These are phyloP conservation scores for Lophiotrema nucula DNA, from an alignment of 495 filamentous ascomycete genomes.

Conservation along the genomic window DNA sequence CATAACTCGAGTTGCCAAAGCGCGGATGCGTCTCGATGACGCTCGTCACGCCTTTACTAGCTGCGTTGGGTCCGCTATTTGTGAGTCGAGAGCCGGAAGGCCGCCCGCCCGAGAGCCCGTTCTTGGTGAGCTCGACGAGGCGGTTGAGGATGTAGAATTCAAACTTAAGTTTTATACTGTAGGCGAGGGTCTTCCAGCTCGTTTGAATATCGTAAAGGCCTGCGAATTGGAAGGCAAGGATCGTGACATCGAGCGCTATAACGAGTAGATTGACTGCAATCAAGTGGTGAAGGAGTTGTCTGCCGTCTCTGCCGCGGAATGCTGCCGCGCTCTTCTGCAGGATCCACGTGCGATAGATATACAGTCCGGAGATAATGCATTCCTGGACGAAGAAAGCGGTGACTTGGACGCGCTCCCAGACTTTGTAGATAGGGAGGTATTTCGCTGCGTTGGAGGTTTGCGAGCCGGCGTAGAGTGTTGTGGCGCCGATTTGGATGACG, in stretches of 20 bases:
- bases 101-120: not conserved
- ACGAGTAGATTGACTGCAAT: slow-evolving; percentile 27
- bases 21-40: too few species aligned
- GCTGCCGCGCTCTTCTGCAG: not conserved
- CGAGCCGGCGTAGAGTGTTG: not conserved
- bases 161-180: slow-evolving; percentile 30
- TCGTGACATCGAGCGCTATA: slow-evolving; percentile 24
- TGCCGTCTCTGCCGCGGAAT: not conserved
- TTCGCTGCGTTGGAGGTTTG: not conserved
- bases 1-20: not conserved
- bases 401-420: slow-evolving; percentile 8
- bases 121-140: slow-evolving; percentile 18
- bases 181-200: slow-evolving; percentile 20
- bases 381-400: slow-evolving; percentile 19
- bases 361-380: slow-evolving; percentile 8
- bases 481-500: slow-evolving; percentile 1
- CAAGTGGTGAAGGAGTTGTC: slow-evolving; percentile 10
- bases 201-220: slow-evolving; percentile 15
- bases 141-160: slow-evolving; percentile 30
- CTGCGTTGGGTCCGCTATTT: not conserved
- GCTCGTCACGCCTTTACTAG: not conserved
- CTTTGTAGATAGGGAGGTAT: slow-evolving; percentile 3
- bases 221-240: slow-evolving; percentile 22
- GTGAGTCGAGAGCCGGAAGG: not conserved
- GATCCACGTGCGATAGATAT: slow-evolving; percentile 1